phyloP scores from a whole-genome alignment of 1,284 basidiomycete species.

The Puccinia coronata region DNA sequence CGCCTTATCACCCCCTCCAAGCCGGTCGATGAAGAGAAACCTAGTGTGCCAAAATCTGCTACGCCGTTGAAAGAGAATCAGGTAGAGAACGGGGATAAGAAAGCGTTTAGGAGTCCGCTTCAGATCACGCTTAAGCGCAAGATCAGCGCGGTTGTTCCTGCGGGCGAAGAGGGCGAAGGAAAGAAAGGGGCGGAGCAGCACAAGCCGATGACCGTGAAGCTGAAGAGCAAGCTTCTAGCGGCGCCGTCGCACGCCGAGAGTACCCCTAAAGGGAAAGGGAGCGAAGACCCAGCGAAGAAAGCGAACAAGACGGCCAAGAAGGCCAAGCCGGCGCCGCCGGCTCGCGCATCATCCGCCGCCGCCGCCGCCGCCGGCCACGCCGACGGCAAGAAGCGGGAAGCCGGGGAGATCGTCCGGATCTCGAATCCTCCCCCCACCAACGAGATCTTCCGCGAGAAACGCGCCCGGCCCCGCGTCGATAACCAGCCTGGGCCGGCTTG shows the following conservation, averaged over 20 bases:
- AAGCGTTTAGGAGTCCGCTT: constrained; percentile 8
- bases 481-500: neutral
- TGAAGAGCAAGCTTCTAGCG: neutral
- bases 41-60: neutral
- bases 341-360: neutral
- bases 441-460: neutral
- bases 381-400: neutral
- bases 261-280: neutral
- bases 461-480: neutral
- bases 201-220: constrained; percentile 1
- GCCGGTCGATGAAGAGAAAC: neutral
- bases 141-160: neutral
- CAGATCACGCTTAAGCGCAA: constrained; percentile 21
- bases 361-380: no score
- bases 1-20: neutral
- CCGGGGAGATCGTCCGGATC: neutral
- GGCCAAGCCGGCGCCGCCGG: neutral
- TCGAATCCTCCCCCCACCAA: neutral
- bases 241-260: neutral
- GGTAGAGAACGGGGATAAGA: neutral
- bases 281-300: neutral
- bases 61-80: neutral
- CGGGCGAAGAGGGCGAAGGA: neutral
- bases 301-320: neutral
- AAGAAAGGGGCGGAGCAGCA: neutral